These are phyloP conservation scores for Fusarium fujikuroi DNA, from an alignment of 2,329 filamentous ascomycete genomes.

Conservation along the genomic window DNA sequence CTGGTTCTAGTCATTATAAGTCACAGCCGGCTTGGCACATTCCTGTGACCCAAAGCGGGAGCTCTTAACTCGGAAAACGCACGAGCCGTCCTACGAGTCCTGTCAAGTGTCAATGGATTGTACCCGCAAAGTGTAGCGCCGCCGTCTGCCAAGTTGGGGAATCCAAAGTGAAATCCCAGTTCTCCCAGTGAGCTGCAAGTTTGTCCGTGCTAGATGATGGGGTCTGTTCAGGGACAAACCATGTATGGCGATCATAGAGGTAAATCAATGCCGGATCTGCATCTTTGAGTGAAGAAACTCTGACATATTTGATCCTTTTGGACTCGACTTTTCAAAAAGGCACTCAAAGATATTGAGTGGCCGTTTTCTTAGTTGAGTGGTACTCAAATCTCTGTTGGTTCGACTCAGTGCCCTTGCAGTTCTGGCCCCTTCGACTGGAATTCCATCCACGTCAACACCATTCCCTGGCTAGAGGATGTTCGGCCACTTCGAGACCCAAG, in stretches of 20 bases:
- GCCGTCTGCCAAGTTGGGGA: neutral
- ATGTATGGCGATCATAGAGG: neutral
- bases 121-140: slow-evolving; percentile 22
- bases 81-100: slow-evolving; percentile 28
- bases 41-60: slow-evolving; percentile 19
- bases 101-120: slow-evolving; percentile 21
- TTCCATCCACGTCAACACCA: slow-evolving; percentile 17
- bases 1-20: neutral
- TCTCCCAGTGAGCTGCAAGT: neutral
- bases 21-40: slow-evolving; percentile 34
- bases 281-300: neutral
- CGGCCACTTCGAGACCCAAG: neutral
- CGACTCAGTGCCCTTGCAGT: neutral
- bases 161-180: neutral
- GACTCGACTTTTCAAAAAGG: neutral
- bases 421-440: slow-evolving; percentile 30
- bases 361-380: neutral
- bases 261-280: neutral
- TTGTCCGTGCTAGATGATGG: neutral
- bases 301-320: neutral
- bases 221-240: neutral
- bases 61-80: slow-evolving; percentile 9
- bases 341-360: neutral
- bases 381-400: neutral
- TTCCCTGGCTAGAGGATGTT: neutral